Percentiles rank a stretch among this genome's conserved stretches.
Conservation (phyloP, 192 early-diverging fungal species). For the Gigaspora rosea region DNA sequence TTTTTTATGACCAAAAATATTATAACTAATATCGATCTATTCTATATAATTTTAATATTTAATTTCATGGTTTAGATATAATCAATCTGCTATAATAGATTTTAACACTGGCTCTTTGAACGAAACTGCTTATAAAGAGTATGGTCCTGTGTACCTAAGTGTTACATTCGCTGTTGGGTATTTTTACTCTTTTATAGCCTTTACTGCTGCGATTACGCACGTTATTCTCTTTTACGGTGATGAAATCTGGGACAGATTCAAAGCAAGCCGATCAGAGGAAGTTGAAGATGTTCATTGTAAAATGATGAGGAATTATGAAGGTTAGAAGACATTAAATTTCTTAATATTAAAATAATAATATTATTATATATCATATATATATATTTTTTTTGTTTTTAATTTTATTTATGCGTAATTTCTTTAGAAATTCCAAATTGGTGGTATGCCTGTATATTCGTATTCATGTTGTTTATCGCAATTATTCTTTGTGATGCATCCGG, state of each 20-base stretch:
- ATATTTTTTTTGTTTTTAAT: background rate
- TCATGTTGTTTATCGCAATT: conserved; percentile 43
- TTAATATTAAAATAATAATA: background rate
- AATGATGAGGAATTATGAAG: conserved; percentile 43
- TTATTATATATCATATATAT: background rate
- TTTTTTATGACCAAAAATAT: background rate
- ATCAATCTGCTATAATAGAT: conserved; percentile 54
- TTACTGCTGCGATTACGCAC: conserved; percentile 53
- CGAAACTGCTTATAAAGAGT: conserved; percentile 44
- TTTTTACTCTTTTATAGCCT: conserved; percentile 59
- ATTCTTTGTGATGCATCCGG: conserved; percentile 37
- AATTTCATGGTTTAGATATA: conserved; percentile 37
- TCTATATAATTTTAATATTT: background rate
- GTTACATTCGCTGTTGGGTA: conserved; percentile 53
- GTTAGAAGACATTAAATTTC: background rate
- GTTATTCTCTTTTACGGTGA: conserved; percentile 60
- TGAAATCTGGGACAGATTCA: conserved; percentile 52
- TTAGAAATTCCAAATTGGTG: conserved; percentile 56
- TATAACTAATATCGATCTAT: background rate
- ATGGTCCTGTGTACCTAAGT: conserved; percentile 52
- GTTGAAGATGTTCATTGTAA: conserved; percentile 45
- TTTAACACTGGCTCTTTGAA: conserved; percentile 40
- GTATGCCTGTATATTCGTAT: conserved; percentile 47
- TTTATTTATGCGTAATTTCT: background rate
- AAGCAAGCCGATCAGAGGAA: conserved; percentile 26